Evolutionary conservation across 805 yeast genomes (phyloP).

Genomic region (Candida sakaeoensis): DNA sequence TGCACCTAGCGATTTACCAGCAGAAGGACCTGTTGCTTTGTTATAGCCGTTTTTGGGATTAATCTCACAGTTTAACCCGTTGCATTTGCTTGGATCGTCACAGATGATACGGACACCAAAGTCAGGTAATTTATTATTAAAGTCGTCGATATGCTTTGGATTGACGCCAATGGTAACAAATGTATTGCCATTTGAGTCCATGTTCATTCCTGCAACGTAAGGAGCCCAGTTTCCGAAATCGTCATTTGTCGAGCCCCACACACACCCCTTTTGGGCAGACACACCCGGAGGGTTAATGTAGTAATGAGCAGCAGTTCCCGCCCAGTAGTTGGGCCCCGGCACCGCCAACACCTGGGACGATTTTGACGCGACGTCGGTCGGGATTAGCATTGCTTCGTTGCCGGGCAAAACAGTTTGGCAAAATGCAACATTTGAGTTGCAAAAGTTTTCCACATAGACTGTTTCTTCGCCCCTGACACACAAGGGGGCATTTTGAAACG

Average conservation of each 20-base stretch:
- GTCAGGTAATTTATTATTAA: slow-evolving; percentile 51
- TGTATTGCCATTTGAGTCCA: slow-evolving; percentile 66
- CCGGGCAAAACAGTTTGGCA: slow-evolving; percentile 95
- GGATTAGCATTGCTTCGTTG: slow-evolving; percentile 90
- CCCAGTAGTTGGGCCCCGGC: slow-evolving; percentile 83
- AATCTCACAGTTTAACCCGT: slow-evolving; percentile 77
- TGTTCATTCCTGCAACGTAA: slow-evolving; percentile 88
- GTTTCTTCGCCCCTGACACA: slow-evolving; percentile 80
- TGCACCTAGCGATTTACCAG: slow-evolving; percentile 53
- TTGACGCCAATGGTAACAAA: slow-evolving; percentile 89
- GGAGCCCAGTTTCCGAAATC: slow-evolving; percentile 92
- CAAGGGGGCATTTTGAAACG: slow-evolving; percentile 52
- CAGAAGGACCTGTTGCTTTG: slow-evolving; percentile 41
- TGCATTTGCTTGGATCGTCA: slow-evolving; percentile 63
- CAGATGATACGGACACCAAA: slow-evolving; percentile 76
- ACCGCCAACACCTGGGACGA: slow-evolving; percentile 63
- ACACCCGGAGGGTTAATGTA: slow-evolving; percentile 84
- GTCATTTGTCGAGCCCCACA: slow-evolving; percentile 71
- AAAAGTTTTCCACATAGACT: slow-evolving; percentile 57
- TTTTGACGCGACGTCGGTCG: slow-evolving; percentile 60
- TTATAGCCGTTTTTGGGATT: slow-evolving; percentile 68
- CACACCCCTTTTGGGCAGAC: slow-evolving; percentile 69
- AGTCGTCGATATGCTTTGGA: slow-evolving; percentile 73
- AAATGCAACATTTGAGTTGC: slow-evolving; percentile 64
- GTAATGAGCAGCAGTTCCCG: slow-evolving; percentile 81